These are phyloP conservation scores for Corynascus novoguineensis DNA, from an alignment of 495 filamentous ascomycete species.

Conservation along the genomic window DNA sequence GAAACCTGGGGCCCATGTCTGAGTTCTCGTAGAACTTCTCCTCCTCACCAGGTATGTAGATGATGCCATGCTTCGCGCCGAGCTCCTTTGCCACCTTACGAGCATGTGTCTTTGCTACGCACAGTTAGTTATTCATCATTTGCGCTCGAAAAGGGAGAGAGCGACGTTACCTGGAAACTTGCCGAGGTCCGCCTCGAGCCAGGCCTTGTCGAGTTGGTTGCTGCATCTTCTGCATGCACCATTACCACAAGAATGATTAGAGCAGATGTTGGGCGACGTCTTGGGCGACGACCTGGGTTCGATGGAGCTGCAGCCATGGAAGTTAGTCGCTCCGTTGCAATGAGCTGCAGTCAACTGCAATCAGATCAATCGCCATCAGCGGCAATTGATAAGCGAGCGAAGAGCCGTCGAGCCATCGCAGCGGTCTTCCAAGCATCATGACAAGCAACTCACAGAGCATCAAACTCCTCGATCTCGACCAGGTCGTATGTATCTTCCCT, in stretches of 20 bases:
- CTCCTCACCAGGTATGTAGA: conserved; percentile 53
- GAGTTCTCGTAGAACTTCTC: conserved; percentile 52
- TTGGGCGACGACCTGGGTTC: background rate
- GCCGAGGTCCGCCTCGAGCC: conserved; percentile 20
- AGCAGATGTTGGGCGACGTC: background rate
- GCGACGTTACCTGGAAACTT: conserved; percentile 27
- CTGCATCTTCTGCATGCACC: conserved; percentile 1
- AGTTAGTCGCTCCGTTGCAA: no score
- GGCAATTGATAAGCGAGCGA: conserved; percentile 9
- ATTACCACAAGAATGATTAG: background rate
- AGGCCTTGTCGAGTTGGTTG: conserved; percentile 3
- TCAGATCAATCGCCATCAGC: no score
- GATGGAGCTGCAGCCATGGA: background rate
- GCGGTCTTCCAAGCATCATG: background rate
- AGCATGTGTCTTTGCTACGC: conserved; percentile 72
- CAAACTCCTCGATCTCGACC: conserved; percentile 43
- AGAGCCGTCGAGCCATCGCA: background rate
- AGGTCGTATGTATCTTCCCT: conserved; percentile 28
- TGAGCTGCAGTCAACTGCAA: no score
- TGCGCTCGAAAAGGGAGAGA: background rate
- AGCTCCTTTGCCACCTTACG: conserved; percentile 64
- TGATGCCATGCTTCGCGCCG: conserved; percentile 54
- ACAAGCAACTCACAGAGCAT: conserved; percentile 37
- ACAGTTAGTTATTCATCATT: no score
- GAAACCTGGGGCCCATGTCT: conserved; percentile 54